A percentile compares a stretch with the other conserved stretches of the same genome.
Evolutionary conservation across 2,329 filamentous ascomycete species (phyloP).

Genomic region (Arthrobotrys pseudoclavata): DNA sequence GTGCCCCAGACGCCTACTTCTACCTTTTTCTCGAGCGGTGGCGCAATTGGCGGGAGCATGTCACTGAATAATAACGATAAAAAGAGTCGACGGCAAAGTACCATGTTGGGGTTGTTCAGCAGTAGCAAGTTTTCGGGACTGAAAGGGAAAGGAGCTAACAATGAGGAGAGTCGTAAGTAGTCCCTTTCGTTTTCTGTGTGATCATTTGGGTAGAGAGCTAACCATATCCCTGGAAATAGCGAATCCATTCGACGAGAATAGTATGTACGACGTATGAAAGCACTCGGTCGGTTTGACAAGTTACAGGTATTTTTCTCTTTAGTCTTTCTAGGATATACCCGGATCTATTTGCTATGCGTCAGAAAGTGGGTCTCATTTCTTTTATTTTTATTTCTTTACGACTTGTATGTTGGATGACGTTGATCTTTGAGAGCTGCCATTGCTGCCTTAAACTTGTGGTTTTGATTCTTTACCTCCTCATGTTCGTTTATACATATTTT

Average conservation of each 20-base stretch:
- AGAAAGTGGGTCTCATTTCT: constrained; percentile 13
- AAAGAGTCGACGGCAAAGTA: constrained; percentile 58
- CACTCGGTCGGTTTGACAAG: constrained; percentile 20
- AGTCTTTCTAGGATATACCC: constrained; percentile 20
- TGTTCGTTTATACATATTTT: constrained; percentile 23
- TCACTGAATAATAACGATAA: constrained; percentile 52
- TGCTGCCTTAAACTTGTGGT: constrained; percentile 8
- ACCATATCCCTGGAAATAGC: constrained; percentile 29
- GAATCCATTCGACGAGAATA: constrained; percentile 58
- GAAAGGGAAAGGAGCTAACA: constrained; percentile 46
- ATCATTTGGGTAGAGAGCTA: constrained; percentile 23
- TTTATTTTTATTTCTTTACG: constrained; percentile 12
- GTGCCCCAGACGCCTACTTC: constrained; percentile 49
- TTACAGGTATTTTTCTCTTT: constrained; percentile 28
- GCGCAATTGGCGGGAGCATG: constrained; percentile 54
- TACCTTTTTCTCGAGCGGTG: constrained; percentile 55
- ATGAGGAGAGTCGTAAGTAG: constrained; percentile 59
- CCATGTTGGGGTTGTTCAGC: constrained; percentile 60
- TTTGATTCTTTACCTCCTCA: neutral
- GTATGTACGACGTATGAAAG: constrained; percentile 58
- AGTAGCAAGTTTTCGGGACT: constrained; percentile 53
- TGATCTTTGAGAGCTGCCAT: constrained; percentile 15
- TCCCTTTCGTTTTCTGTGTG: constrained; percentile 7
- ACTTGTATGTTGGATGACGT: constrained; percentile 17
- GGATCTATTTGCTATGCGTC: constrained; percentile 19